phyloP scores from a whole-genome alignment of 2,329 filamentous ascomycete genomes.

The Fusarium avenaceum region DNA sequence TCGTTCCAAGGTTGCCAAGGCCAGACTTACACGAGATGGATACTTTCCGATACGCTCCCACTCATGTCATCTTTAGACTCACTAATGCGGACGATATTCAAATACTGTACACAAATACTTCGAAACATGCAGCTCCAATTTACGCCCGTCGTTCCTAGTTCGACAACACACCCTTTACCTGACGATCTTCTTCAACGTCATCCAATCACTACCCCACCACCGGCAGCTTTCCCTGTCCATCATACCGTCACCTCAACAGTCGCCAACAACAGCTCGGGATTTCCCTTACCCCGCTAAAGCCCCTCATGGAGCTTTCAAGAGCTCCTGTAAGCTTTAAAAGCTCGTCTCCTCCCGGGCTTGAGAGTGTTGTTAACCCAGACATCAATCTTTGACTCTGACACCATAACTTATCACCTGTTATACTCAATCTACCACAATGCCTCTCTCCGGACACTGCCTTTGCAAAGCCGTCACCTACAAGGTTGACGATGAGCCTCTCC shows the following conservation, averaged over 20 bases:
- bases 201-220: slow-evolving; percentile 49
- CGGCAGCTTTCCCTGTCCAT: slow-evolving; percentile 36
- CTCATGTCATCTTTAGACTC: slow-evolving; percentile 3
- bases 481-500: slow-evolving; percentile 63
- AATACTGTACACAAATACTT: slow-evolving; percentile 27
- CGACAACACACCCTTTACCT: slow-evolving; percentile 22
- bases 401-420: slow-evolving; percentile 11
- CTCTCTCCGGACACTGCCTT: slow-evolving; percentile 77
- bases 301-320: slow-evolving; percentile 45
- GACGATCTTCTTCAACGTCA: slow-evolving; percentile 48
- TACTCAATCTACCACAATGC: slow-evolving; percentile 62
- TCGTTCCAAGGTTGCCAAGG: neutral
- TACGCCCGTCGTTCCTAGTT: slow-evolving; percentile 30
- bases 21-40: slow-evolving; percentile 1
- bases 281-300: slow-evolving; percentile 49
- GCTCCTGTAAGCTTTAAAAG: slow-evolving; percentile 35
- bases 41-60: neutral
- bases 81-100: slow-evolving; percentile 4
- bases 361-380: neutral
- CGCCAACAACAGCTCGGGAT: slow-evolving; percentile 29
- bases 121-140: slow-evolving; percentile 29
- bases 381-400: slow-evolving; percentile 20
- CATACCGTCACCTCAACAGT: slow-evolving; percentile 33
- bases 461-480: slow-evolving; percentile 80
- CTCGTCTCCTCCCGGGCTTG: slow-evolving; percentile 4